Evolutionary conservation across 441 rosid genomes (phyloP).

Genomic region (Kokia cookei): DNA sequence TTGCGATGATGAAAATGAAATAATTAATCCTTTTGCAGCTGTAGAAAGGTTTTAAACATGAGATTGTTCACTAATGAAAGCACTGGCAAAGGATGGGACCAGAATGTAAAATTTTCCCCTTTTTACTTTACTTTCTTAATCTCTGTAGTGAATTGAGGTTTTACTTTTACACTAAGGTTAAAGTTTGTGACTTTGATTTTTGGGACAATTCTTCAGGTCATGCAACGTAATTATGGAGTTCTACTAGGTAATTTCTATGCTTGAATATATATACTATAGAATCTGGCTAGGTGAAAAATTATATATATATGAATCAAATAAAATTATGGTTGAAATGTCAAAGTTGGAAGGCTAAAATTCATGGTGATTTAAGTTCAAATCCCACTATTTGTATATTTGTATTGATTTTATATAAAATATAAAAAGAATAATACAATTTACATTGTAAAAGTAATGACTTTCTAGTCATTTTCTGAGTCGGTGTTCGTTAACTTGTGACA

Average conservation of each 20-base stretch:
- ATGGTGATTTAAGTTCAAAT: too few species aligned
- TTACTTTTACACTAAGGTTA: not conserved
- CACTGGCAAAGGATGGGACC: constrained; percentile 89
- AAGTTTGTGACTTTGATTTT: not conserved
- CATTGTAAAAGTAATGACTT: too few species aligned
- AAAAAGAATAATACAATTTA: too few species aligned
- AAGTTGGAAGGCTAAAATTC: too few species aligned
- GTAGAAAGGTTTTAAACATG: constrained; percentile 86
- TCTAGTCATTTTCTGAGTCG: too few species aligned
- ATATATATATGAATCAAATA: too few species aligned
- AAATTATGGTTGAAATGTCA: too few species aligned
- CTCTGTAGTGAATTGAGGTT: not conserved
- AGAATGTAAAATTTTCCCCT: constrained; percentile 37
- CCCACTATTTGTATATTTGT: too few species aligned
- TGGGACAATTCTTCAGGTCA: constrained; percentile 48
- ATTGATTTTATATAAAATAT: too few species aligned
- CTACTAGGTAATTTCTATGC: constrained; percentile 43
- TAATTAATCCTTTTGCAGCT: constrained; percentile 28
- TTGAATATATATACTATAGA: not conserved
- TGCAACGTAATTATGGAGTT: constrained; percentile 73
- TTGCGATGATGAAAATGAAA: not conserved
- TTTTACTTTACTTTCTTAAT: not conserved
- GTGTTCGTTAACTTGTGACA: too few species aligned
- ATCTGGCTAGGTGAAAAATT: too few species aligned
- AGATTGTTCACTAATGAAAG: constrained; percentile 71